Percentiles rank a stretch among this genome's conserved stretches.
phyloP scores from a whole-genome alignment of 192 early-diverging fungal species.

The Coemansia biformis region DNA sequence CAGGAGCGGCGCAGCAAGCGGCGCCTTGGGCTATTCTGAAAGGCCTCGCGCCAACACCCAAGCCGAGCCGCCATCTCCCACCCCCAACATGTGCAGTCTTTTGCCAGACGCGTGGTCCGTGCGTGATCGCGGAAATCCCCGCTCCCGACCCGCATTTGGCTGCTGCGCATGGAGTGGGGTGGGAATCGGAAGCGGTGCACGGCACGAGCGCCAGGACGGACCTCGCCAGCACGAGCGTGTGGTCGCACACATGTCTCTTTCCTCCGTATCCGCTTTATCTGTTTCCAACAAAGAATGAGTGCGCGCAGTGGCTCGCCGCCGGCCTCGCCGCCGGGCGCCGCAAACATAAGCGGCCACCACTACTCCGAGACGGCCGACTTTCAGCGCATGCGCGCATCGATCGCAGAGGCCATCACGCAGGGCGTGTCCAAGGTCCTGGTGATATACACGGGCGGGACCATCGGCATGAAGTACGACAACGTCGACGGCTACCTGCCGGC shows the following conservation, averaged over 20 bases:
- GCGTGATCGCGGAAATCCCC: no score
- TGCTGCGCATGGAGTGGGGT: no score
- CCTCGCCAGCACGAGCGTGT: no score
- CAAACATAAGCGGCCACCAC: conserved; percentile 33
- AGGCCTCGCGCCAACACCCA: not conserved
- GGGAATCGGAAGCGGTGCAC: no score
- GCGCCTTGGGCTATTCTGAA: conserved; percentile 29
- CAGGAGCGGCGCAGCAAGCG: conserved; percentile 28
- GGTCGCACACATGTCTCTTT: no score
- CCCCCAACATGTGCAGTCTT: no score
- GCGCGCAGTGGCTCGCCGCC: not conserved
- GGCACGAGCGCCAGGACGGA: no score
- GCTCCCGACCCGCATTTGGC: no score
- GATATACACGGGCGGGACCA: conserved; percentile 94
- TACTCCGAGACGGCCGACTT: conserved; percentile 50
- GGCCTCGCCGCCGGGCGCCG: not conserved
- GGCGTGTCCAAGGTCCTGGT: conserved; percentile 78
- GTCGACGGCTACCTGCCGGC: conserved; percentile 68
- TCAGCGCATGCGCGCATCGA: conserved; percentile 52
- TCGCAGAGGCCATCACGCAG: conserved; percentile 59
- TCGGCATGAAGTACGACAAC: conserved; percentile 78
- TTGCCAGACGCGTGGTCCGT: no score
- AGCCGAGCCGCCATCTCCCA: no score
- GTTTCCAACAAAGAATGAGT: no score
- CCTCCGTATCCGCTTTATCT: no score